phyloP scores from a whole-genome alignment of 169 alveolate species.

The Cryptosporidium baileyi region DNA sequence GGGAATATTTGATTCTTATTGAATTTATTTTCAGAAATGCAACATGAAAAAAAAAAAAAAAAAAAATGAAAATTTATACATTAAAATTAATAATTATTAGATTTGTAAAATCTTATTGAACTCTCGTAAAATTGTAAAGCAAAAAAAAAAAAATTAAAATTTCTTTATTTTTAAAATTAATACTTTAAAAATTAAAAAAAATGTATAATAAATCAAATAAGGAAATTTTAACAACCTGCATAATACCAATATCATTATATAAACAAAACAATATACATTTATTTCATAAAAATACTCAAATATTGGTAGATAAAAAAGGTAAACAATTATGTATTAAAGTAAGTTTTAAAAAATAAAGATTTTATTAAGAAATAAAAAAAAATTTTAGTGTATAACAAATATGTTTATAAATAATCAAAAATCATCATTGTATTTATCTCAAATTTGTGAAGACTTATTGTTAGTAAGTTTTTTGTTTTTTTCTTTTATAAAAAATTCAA shows the following conservation, averaged over 20 bases:
- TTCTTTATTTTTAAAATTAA: no score
- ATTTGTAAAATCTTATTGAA: no score
- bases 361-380: neutral
- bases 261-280: conserved; percentile 1
- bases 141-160: no score
- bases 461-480: neutral
- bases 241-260: conserved; percentile 18
- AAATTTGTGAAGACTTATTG: conserved; percentile 33
- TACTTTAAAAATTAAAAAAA: no score
- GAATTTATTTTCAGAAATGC: no score
- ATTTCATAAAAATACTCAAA: conserved; percentile 12
- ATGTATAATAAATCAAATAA: neutral
- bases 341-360: neutral
- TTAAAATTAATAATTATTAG: no score
- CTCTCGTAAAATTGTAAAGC: no score
- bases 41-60: neutral
- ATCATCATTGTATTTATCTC: conserved; percentile 10
- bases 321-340: conserved; percentile 24
- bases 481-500: neutral
- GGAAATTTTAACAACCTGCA: neutral
- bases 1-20: no score
- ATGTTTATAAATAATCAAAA: neutral
- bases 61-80: neutral
- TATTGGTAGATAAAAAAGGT: conserved; percentile 6
- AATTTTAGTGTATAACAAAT: conserved; percentile 6